phyloP scores from a whole-genome alignment of 257 asterid species.

The Coffea canephora region DNA sequence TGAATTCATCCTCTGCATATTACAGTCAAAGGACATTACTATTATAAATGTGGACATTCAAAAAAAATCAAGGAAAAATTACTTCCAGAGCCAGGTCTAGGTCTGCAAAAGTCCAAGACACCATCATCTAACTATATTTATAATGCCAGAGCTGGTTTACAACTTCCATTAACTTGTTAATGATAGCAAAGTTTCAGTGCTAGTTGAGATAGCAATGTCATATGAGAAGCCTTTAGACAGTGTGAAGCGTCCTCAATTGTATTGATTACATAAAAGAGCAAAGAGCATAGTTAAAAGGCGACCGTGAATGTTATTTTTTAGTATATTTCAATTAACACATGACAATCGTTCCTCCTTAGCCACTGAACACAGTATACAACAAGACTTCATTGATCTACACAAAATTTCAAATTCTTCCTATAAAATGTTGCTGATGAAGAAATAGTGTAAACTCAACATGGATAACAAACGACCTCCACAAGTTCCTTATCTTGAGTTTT shows the following conservation, averaged over 20 bases:
- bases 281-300: not conserved
- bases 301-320: not conserved
- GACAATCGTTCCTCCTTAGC: not conserved
- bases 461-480: not conserved
- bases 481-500: not conserved
- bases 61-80: not conserved
- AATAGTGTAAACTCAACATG: not conserved
- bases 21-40: conserved; percentile 32
- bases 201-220: not conserved
- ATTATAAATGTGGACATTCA: not conserved
- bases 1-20: conserved; percentile 97
- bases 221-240: not conserved
- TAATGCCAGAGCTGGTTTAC: not conserved
- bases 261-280: not conserved
- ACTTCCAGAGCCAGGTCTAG: not conserved
- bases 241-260: not conserved
- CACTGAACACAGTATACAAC: not conserved
- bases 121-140: not conserved
- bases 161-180: not conserved
- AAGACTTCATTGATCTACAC: not conserved
- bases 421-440: not conserved
- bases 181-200: not conserved
- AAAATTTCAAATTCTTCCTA: not conserved
- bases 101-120: too few relatives aligned
- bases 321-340: not conserved